Conservation (phyloP, 768 basidiomycete genomes). For the Gautieria morchelliformis region DNA sequence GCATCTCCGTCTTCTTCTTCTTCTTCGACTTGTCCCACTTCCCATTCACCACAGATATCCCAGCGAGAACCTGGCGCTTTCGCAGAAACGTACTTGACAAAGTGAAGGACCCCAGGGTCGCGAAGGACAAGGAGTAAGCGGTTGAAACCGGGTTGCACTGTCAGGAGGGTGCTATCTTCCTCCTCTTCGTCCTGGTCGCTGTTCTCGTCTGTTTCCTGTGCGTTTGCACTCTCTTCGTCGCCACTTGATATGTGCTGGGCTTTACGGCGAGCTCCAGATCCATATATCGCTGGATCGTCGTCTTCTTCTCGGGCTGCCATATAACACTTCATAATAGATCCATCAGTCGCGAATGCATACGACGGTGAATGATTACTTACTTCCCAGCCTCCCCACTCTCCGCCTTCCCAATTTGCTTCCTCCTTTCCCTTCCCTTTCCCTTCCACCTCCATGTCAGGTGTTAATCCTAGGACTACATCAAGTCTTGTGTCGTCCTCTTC, state of each 20-base stretch:
- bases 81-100: slow-evolving; percentile 91
- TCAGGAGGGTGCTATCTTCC: slow-evolving; percentile 72
- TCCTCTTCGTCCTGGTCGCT: slow-evolving; percentile 45
- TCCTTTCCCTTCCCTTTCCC: slow-evolving; percentile 21
- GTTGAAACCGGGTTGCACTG: slow-evolving; percentile 86
- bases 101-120: slow-evolving; percentile 88
- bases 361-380: slow-evolving; percentile 25
- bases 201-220: slow-evolving; percentile 3
- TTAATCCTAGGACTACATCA: slow-evolving; percentile 81
- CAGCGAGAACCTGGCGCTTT: slow-evolving; percentile 85
- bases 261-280: slow-evolving; percentile 41
- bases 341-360: background rate
- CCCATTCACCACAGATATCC: slow-evolving; percentile 90
- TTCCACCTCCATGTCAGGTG: slow-evolving; percentile 43
- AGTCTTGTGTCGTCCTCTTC: slow-evolving; percentile 73
- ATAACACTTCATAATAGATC: slow-evolving; percentile 53
- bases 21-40: slow-evolving; percentile 72
- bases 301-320: slow-evolving; percentile 92
- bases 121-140: slow-evolving; percentile 79
- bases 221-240: slow-evolving; percentile 10
- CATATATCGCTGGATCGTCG: slow-evolving; percentile 92
- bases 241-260: slow-evolving; percentile 14
- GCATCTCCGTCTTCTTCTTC: slow-evolving; percentile 31
- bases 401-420: slow-evolving; percentile 46
- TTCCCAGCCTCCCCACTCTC: slow-evolving; percentile 93